These are phyloP conservation scores for Tolypocladium nubicola DNA, from an alignment of 2,329 filamentous ascomycete genomes.

Conservation along the genomic window DNA sequence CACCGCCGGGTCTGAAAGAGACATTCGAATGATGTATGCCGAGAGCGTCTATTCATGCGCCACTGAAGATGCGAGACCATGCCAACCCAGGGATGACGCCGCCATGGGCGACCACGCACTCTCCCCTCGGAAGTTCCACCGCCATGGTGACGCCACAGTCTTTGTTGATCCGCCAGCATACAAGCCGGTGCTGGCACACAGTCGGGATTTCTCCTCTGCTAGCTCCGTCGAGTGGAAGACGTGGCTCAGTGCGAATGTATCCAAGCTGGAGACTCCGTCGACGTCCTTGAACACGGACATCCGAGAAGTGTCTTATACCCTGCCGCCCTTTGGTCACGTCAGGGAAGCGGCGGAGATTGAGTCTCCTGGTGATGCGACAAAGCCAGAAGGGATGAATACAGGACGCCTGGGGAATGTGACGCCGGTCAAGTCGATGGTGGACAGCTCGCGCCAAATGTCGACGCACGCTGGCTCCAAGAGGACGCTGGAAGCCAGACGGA, in stretches of 20 bases:
- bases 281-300: slow-evolving; percentile 5
- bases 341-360: slow-evolving; percentile 41
- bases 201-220: slow-evolving; percentile 27
- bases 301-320: slow-evolving; percentile 1
- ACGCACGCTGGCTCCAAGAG: neutral
- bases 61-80: slow-evolving; percentile 11
- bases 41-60: slow-evolving; percentile 39
- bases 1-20: slow-evolving; percentile 26
- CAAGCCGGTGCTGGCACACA: slow-evolving; percentile 8
- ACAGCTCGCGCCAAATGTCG: neutral
- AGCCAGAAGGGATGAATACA: neutral
- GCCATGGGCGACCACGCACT: neutral
- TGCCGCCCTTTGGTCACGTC: slow-evolving; percentile 27
- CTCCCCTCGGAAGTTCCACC: neutral
- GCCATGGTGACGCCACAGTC: slow-evolving; percentile 5
- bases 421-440: slow-evolving; percentile 1
- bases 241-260: slow-evolving; percentile 41
- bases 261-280: slow-evolving; percentile 28
- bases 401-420: neutral
- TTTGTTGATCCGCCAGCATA: slow-evolving; percentile 4
- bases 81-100: neutral
- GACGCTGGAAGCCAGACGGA: neutral
- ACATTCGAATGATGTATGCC: slow-evolving; percentile 26
- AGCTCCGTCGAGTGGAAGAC: slow-evolving; percentile 46
- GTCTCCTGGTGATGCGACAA: slow-evolving; percentile 10